phyloP scores from a whole-genome alignment of 345 rosid species.

The Xanthoceras sorbifolium region DNA sequence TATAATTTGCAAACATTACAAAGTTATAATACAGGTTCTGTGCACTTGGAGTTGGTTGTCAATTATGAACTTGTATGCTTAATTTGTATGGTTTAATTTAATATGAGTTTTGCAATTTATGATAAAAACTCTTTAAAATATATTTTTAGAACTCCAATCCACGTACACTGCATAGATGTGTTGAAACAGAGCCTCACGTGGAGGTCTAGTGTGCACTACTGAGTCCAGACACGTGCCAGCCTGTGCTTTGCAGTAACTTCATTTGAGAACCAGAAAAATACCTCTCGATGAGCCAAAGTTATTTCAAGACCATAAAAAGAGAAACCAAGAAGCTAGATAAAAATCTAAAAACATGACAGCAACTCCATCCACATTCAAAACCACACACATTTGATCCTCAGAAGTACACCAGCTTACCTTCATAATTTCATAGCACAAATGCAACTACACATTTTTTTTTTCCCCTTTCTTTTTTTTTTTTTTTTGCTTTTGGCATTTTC shows the following conservation, averaged over 20 bases:
- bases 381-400: slow-evolving; percentile 45
- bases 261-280: slow-evolving; percentile 15
- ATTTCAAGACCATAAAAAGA: slow-evolving; percentile 22
- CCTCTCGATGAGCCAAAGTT: neutral
- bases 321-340: slow-evolving; percentile 20
- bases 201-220: slow-evolving; percentile 28
- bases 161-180: slow-evolving; percentile 14
- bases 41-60: too few species aligned
- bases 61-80: too few species aligned
- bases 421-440: neutral
- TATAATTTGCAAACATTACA: neutral
- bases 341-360: slow-evolving; percentile 34
- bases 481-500: too few species aligned
- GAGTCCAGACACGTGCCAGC: slow-evolving; percentile 23
- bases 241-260: neutral
- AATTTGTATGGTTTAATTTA: too few species aligned
- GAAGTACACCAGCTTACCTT: neutral
- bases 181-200: slow-evolving; percentile 27
- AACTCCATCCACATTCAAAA: slow-evolving; percentile 21
- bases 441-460: neutral
- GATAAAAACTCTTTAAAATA: too few species aligned
- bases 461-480: neutral
- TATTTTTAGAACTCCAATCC: too few species aligned
- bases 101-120: too few species aligned
- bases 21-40: too few species aligned